Evolutionary conservation across 78 protist genomes (phyloP).

Genomic region (Acrasis kona): DNA sequence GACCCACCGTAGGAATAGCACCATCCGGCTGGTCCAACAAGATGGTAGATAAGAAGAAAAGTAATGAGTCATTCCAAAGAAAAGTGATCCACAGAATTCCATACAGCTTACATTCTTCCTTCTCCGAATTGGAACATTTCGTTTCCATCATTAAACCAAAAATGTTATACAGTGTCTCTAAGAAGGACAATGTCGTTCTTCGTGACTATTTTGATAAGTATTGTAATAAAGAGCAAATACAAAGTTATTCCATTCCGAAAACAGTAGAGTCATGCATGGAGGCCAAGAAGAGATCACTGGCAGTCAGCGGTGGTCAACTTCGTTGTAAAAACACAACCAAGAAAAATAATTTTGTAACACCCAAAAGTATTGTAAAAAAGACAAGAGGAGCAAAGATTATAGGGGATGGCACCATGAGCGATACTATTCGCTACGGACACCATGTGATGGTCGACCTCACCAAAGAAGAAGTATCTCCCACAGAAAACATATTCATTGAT

Average conservation of each 20-base stretch:
- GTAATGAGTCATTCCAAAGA: background rate
- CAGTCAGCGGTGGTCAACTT: too few species aligned
- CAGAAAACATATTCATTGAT: too few species aligned
- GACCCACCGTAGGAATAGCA: slow-evolving; percentile 1
- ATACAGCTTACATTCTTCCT: slow-evolving; percentile 25
- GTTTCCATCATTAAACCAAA: background rate
- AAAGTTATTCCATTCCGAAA: background rate
- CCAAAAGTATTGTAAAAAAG: too few species aligned
- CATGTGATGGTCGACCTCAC: too few species aligned
- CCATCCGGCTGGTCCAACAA: slow-evolving; percentile 31
- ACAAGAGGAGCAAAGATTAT: too few species aligned
- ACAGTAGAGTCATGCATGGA: background rate
- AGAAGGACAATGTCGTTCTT: background rate
- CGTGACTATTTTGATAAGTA: background rate
- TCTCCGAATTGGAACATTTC: background rate
- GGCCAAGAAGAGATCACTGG: background rate
- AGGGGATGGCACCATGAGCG: too few species aligned
- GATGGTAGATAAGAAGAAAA: background rate
- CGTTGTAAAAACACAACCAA: too few species aligned
- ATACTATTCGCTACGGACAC: too few species aligned
- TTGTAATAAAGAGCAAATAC: background rate
- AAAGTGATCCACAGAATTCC: background rate
- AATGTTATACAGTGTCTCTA: background rate
- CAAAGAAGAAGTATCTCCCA: too few species aligned
- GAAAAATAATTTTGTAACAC: too few species aligned